Evolutionary conservation across 768 basidiomycete genomes (phyloP), one percentile per base, ranked within the genome.

Genomic region (Brasilioporus rufonigricans): DNA sequence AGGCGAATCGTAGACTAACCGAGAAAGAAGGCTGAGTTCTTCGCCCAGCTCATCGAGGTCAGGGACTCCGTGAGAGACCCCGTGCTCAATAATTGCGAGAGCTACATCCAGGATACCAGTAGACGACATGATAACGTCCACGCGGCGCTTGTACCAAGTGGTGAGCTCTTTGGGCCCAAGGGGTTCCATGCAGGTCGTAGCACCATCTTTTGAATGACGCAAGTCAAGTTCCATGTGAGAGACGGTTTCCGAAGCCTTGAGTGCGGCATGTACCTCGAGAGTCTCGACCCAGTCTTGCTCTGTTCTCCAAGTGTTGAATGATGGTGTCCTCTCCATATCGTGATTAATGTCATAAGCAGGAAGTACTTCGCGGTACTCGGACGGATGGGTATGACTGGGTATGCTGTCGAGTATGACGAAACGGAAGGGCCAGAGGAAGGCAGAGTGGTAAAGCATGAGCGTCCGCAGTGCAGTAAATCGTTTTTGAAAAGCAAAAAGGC

Each of bases 21-120:
- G 80, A 1, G 89, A 86, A 35, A 99, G 80, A 8, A 98, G 81
- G 59, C 85, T 89, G 38, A 98, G 80, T 50, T 98, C 95, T 74
- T 98, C 96, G 2, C 94, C 96, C 3, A 94, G 71, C 64, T 85
- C 84, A 61, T 96, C 95, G 39, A 99, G 80, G 1, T 76, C 83
- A 19, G 84, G 79, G 13, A 97, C 76, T 14, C 87, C 88, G 61
- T 84, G 83, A 9, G 93, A 87, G 12, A 89, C 93, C 14, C 86
- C 94, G 59, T 96, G 86, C 67, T 97, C 95, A 10, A 93, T 79
- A 43, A 88, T 77, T 8, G 83, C 81, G 19, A 98, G 77, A 5
- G 93, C 91, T 32, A 83, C 70, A 61, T 94, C 89, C 40, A 94
- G 74, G 72, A 93, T 80, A 1, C 93, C 94, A 0, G 86, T 85